phyloP scores from a whole-genome alignment of 2,329 filamentous ascomycete genomes.

The Diaporthe humulicola region DNA sequence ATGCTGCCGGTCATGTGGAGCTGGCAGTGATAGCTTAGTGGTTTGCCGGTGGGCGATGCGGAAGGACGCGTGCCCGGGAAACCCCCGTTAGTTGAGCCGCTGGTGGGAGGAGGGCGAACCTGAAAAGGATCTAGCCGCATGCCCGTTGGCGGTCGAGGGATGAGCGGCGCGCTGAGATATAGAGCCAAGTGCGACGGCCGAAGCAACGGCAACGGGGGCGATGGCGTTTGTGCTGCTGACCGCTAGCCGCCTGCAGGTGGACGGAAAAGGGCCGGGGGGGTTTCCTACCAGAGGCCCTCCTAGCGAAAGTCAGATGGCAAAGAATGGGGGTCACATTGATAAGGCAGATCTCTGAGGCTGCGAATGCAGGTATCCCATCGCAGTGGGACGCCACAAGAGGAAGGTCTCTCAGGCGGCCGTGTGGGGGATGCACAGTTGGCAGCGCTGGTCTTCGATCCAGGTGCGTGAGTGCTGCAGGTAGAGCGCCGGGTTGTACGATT shows the following conservation, averaged over 20 bases:
- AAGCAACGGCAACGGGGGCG: not conserved
- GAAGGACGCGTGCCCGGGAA: not conserved
- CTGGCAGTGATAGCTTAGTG: not conserved
- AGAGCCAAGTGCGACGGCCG: constrained; percentile 14
- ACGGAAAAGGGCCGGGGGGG: constrained; percentile 16
- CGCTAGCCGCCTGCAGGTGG: constrained; percentile 8
- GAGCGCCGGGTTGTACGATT: not conserved
- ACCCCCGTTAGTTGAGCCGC: constrained; percentile 20
- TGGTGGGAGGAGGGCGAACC: not conserved
- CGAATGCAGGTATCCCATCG: constrained; percentile 26
- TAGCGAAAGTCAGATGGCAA: constrained; percentile 16
- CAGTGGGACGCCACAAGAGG: constrained; percentile 25
- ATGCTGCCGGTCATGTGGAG: not conserved
- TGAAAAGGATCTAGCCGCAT: constrained; percentile 22
- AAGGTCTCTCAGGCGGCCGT: constrained; percentile 17
- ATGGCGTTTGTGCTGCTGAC: constrained; percentile 6
- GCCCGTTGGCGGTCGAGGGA: constrained; percentile 1
- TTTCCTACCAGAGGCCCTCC: not conserved
- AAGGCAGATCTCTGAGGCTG: constrained; percentile 33
- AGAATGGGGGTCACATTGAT: constrained; percentile 29
- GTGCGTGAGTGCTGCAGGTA: constrained; percentile 13
- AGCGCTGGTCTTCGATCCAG: not conserved
- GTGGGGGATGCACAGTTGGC: constrained; percentile 22
- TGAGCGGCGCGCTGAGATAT: not conserved
- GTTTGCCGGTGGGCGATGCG: constrained; percentile 5